Base-by-base conservation (phyloP, 2,329 filamentous ascomycete genomes). In the Verticillium isaacii region DNA sequence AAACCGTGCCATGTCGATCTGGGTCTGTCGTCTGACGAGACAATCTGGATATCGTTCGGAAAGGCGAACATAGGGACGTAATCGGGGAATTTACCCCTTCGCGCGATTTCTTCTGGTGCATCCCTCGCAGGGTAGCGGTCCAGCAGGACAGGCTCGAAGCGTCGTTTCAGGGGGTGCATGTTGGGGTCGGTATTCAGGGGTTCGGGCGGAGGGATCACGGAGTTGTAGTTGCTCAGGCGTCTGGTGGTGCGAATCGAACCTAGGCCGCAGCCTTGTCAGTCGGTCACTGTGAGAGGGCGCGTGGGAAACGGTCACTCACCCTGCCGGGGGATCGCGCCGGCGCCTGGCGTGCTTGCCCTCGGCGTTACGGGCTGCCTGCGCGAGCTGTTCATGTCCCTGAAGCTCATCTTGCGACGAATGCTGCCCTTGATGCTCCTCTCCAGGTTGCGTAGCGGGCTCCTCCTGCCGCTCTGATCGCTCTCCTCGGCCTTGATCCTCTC, bases 11-110 rank as follows among this genome's bases (percentile, higher is more conserved):
- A 99, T 29, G 93, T 97, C n/a, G 95, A 94, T 64, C 93, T 85
- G 1, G 95, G 95, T 64, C 93, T 85, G 73, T 97, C 92, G 71
- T 99, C 95, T 1, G 93, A 93, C 1, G 95, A 97, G 11, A 98
- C 92, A 59, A 99, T 95, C 66, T 93, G 93, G 68, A 99, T 95
- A 74, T 99, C 95, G 75, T 98, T 97, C 56, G 95, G 95, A 70
- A 98, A 99, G 60, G 95, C 93, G 75, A 99, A 99, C 95, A 99
- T 98, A 61, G 95, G 95, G 19, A 99, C 92, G 70, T 97, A 99
- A 72, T 99, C 95, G 1, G 95, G 95, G 71, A 99, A 98, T 62
- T 85, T 89, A 60, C 92, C 93, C 70, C 95, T 85, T 69, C 90
- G 85, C 68, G 91, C 86, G 59, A 90, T 76, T 68, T 97, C 93